phyloP scores from a whole-genome alignment of 257 asterid species.

The Nicotiana knightiana region DNA sequence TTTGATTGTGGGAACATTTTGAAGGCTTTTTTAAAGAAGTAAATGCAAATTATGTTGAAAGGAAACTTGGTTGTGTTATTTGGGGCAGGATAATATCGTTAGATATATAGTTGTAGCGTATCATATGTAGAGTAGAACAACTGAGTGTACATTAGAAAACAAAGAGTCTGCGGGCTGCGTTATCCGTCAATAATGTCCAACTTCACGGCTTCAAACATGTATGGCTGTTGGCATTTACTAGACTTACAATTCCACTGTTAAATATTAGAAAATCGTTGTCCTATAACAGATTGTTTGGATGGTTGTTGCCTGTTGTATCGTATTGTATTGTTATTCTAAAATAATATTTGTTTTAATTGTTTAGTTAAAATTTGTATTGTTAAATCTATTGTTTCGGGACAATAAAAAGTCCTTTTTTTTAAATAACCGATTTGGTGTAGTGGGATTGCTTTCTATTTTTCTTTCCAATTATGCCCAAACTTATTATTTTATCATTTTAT shows the following conservation, averaged over 20 bases:
- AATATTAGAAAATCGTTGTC: background rate
- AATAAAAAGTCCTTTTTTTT: too few species aligned
- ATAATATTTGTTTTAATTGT: too few species aligned
- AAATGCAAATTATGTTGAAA: background rate
- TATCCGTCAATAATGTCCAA: background rate
- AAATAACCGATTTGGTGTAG: too few species aligned
- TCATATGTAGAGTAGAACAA: background rate
- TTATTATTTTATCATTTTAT: too few species aligned
- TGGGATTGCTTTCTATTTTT: too few species aligned
- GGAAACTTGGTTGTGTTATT: background rate
- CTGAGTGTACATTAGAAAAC: too few species aligned
- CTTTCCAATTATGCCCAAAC: too few species aligned
- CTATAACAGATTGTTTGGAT: too few species aligned
- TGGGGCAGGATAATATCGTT: background rate
- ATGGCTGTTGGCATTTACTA: background rate
- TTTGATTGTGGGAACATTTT: background rate
- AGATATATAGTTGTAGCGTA: background rate
- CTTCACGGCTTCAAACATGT: background rate
- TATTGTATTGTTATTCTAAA: too few species aligned
- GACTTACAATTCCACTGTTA: background rate
- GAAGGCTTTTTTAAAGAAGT: background rate
- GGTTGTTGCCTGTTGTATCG: too few species aligned
- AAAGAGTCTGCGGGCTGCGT: background rate
- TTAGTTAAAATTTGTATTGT: too few species aligned
- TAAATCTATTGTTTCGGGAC: too few species aligned